Base-by-base conservation (phyloP, 768 basidiomycete species). In the Chiua virens region DNA sequence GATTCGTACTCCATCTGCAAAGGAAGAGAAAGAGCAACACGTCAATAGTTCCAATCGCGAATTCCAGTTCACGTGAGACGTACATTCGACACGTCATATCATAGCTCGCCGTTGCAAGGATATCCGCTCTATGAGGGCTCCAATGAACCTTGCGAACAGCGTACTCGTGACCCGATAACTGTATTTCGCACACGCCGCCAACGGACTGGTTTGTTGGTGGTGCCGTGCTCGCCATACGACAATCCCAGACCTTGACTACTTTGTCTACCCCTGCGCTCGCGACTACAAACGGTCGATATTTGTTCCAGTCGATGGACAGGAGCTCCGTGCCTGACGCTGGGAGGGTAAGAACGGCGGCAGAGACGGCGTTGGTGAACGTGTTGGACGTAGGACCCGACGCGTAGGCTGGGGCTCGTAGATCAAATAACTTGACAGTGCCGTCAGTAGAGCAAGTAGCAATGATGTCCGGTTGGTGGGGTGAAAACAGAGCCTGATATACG, bases 21-120 rank as follows among this genome's bases (percentile, higher is more conserved):
- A 36, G 47, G 25, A 27, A 27, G 25, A 27, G 8, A 27, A 27
- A 27, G 25, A 27, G 8, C 8, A 8, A 27, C 8, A 4, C 25
- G 8, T 27, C 25, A 8, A 27, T 27, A 27, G 8, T 27, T 8
- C 25, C 25, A 32, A 38, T 50, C 20, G 37, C n/a, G 37, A 53
- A 45, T 27, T 27, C 25, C 8, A 8, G 25, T 27, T 27, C 25
- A 27, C 4, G 25, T 27, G 44, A 11, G 27, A 79, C 86, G 65
- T 75, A 97, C 88, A 95, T 78, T 67, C 92, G 78, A 69, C 88
- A 92, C 1, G 93, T 93, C 96, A 98, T 98, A 65, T 98, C 96
- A 71, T 98, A 95, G 61, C 88, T 86, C 35, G 81, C 79, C 30
- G 79, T 81, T 17, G 87, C 86, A 21, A 91, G 73, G 14, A 89